phyloP scores from a whole-genome alignment of 1,284 basidiomycete species.

The Hymenochaete sp. region DNA sequence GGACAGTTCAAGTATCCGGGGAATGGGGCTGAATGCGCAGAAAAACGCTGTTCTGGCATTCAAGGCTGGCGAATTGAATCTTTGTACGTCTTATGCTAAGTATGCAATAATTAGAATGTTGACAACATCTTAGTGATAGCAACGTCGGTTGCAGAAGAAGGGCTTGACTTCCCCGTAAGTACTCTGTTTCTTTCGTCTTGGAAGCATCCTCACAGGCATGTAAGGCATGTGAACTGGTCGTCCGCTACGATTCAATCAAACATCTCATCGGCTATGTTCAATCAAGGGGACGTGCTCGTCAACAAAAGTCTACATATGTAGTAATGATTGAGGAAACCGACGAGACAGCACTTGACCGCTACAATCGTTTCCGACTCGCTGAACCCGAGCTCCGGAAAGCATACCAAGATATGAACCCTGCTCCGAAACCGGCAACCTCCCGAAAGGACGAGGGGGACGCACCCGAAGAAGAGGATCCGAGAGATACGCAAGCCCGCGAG shows the following conservation, averaged over 20 bases:
- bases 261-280: constrained; percentile 80
- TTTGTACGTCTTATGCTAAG: constrained; percentile 42
- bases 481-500: constrained; percentile 56
- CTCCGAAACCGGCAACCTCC: constrained; percentile 5
- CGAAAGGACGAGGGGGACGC: constrained; percentile 31
- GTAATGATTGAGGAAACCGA: constrained; percentile 67
- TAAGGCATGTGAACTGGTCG: constrained; percentile 74
- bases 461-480: constrained; percentile 38
- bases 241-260: constrained; percentile 69
- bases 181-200: constrained; percentile 11
- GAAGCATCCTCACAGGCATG: background rate
- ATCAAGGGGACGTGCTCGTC: constrained; percentile 74
- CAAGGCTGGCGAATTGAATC: constrained; percentile 54
- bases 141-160: constrained; percentile 82
- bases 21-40: constrained; percentile 45
- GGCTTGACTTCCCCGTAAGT: constrained; percentile 72
- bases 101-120: background rate
- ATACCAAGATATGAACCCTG: constrained; percentile 44
- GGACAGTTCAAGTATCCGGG: constrained; percentile 35
- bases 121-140: constrained; percentile 51
- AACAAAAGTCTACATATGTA: constrained; percentile 64
- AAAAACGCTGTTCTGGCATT: constrained; percentile 56
- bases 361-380: constrained; percentile 45
- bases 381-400: constrained; percentile 56
- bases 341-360: constrained; percentile 43